Evolutionary conservation across 2,329 filamentous ascomycete genomes (phyloP).

Genomic region (Scolecobasidium constrictum): DNA sequence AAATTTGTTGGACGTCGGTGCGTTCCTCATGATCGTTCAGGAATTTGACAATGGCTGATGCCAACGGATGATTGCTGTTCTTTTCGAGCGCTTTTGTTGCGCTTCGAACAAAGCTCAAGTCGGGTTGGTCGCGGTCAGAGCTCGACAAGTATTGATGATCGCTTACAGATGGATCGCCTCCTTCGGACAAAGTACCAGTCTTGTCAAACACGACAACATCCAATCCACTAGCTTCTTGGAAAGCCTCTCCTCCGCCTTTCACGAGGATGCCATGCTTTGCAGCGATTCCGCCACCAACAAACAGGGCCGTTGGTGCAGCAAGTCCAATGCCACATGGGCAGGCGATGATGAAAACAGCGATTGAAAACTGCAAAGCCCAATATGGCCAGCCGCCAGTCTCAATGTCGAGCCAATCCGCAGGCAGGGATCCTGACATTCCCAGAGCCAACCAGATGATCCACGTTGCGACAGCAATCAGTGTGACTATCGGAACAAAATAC

Average conservation of each 20-base stretch:
- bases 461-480: constrained; percentile 55
- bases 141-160: constrained; percentile 32
- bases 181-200: constrained; percentile 69
- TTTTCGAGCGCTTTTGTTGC: constrained; percentile 54
- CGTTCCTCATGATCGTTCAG: constrained; percentile 33
- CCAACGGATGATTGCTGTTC: constrained; percentile 65
- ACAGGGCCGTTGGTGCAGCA: constrained; percentile 75
- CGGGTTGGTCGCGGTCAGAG: constrained; percentile 18
- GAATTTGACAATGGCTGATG: constrained; percentile 56
- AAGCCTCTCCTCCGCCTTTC: constrained; percentile 75
- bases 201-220: constrained; percentile 82
- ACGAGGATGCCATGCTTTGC: constrained; percentile 72
- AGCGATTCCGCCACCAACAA: constrained; percentile 70
- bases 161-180: constrained; percentile 60
- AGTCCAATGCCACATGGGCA: constrained; percentile 77
- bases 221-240: constrained; percentile 70
- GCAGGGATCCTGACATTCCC: constrained; percentile 47
- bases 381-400: constrained; percentile 54
- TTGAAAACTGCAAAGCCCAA: constrained; percentile 73
- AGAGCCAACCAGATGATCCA: constrained; percentile 63
- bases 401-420: constrained; percentile 42
- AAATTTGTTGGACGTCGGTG: constrained; percentile 15
- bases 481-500: constrained; percentile 67
- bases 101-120: constrained; percentile 33
- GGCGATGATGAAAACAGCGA: constrained; percentile 77